Percentiles rank a stretch among this genome's conserved stretches.
Conservation (phyloP, 2,329 filamentous ascomycete species). For the Colletotrichum siamense region DNA sequence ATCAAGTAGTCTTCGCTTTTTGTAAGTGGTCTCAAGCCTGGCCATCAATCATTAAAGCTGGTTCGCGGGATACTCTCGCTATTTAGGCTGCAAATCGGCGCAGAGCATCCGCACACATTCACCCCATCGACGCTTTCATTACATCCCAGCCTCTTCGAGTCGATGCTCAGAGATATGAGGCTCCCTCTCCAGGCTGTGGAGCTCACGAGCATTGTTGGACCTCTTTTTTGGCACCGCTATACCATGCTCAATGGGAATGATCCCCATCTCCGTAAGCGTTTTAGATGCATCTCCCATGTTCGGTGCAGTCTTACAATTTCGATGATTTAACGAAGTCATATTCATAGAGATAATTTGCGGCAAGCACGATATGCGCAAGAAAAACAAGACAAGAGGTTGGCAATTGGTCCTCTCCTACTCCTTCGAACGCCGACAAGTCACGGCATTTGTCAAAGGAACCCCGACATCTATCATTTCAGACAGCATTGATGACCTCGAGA, state of each 20-base stretch:
- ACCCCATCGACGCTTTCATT: not conserved
- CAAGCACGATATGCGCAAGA: not conserved
- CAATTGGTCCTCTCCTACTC: not conserved
- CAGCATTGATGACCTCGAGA: not conserved
- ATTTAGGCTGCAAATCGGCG: not conserved
- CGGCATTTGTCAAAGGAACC: not conserved
- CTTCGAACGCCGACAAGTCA: not conserved
- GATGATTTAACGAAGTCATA: rapidly evolving
- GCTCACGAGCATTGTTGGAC: not conserved
- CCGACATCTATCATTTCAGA: not conserved
- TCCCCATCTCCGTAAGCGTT: not conserved
- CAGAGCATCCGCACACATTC: not conserved
- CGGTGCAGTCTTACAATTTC: not conserved
- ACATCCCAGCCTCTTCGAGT: not conserved
- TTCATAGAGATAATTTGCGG: not conserved
- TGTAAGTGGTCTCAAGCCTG: not conserved
- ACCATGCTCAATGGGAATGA: not conserved
- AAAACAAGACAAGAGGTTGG: not conserved
- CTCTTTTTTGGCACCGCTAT: not conserved
- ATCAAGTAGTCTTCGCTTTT: not conserved
- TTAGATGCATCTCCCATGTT: rapidly evolving
- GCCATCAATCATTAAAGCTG: rapidly evolving
- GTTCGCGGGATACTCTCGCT: not conserved
- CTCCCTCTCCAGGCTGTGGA: not conserved
- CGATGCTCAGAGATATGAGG: not conserved